phyloP scores from a whole-genome alignment of 2,329 filamentous ascomycete genomes.

The Claviceps pazoutovae region DNA sequence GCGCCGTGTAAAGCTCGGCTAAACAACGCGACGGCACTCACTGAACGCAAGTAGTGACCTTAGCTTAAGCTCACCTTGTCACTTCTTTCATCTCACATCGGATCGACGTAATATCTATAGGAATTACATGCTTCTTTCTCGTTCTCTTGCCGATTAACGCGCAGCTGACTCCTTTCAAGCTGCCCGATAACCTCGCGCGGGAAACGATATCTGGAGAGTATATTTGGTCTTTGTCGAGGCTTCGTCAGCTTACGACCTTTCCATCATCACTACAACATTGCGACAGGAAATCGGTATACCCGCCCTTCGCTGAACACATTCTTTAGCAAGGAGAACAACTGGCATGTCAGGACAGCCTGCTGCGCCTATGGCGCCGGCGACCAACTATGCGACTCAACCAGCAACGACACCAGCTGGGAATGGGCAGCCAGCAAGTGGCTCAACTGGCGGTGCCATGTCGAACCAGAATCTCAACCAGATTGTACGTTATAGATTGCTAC shows the following conservation, averaged over 20 bases:
- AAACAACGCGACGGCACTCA: background rate
- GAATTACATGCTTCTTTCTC: background rate
- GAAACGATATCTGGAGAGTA: background rate
- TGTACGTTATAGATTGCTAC: conserved; percentile 48
- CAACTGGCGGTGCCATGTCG: conserved; percentile 39
- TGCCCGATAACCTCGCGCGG: background rate
- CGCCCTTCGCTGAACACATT: background rate
- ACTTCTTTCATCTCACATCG: background rate
- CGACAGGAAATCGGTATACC: background rate
- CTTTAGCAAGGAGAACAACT: background rate
- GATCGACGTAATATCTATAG: too few relatives aligned
- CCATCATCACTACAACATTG: background rate
- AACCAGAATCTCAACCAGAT: conserved; percentile 93
- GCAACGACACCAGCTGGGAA: conserved; percentile 20
- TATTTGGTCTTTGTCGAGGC: background rate
- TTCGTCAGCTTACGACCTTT: too few relatives aligned
- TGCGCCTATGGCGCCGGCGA: conserved; percentile 15
- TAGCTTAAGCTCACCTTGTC: background rate
- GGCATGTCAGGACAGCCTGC: conserved; percentile 23
- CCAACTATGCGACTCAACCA: conserved; percentile 19
- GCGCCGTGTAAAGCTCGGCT: conserved; percentile 4
- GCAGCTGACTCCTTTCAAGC: background rate
- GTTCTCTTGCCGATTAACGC: background rate
- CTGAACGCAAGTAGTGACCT: background rate
- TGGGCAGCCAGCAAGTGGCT: conserved; percentile 17